Evolutionary conservation across 177 flowering plant genomes (phyloP), one percentile per base, ranked within the genome.

Genomic region (Telopea speciosissima): DNA sequence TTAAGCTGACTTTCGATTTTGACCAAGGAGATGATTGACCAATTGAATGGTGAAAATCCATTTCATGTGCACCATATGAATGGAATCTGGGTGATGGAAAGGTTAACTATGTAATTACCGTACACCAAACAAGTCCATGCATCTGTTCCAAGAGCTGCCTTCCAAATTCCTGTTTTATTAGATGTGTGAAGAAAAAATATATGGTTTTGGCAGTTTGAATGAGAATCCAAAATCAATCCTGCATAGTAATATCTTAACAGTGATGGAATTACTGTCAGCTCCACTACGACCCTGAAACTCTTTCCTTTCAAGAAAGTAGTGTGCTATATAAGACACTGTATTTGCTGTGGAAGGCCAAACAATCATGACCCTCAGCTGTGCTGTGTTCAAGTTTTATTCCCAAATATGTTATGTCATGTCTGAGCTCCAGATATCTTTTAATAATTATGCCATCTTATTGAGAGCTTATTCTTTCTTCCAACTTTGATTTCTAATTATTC

Each of bases 401-500:
- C 40, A n/a, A n/a, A n/a, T n/a, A n/a, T n/a, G n/a, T n/a, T n/a
- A n/a, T n/a, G n/a, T n/a, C n/a, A n/a, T n/a, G n/a, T 49, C 54
- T 49, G 54, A 49, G 16, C 17, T 16, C 19, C 8, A 49, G 9
- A 49, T 49, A 5, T 49, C 14, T 49, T 36, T 36, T 36, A 36
- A 5, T 49, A 49, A 49, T 12, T 49, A 49, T 49, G 54, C 14
- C 19, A 49, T 13, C 14, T 12, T 49, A 49, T 12, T 49, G 54
- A 49, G 19, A 12, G 54, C 54, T 49, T 8, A 49, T 2, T 49
- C 6, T 63, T 10, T 59, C 5, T 54, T 16, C 54, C 65, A n/a
- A n/a, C n/a, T n/a, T n/a, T n/a, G n/a, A n/a, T n/a, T 62, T 70
- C 61, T 28, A n/a, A 73, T 45, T 16, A 24, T 17, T 71, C 42